Evolutionary conservation across 2,329 filamentous ascomycete species (phyloP).

Genomic region (Coniochaeta hoffmannii): DNA sequence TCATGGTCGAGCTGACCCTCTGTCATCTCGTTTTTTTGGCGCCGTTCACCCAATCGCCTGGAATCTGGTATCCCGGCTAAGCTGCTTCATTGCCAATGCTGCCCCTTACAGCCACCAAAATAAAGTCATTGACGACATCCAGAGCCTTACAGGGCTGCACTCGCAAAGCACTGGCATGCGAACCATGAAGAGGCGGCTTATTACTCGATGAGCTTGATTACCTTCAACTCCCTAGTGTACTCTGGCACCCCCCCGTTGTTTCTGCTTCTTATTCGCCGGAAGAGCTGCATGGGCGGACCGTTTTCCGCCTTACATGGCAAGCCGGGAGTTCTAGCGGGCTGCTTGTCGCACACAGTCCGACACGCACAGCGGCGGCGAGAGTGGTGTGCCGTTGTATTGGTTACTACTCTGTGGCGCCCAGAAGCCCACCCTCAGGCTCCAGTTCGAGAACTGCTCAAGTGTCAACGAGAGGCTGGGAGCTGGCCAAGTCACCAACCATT

Average conservation of each 20-base stretch:
- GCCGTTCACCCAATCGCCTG: not conserved
- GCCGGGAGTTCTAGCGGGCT: slow-evolving; percentile 8
- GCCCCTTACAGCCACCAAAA: not conserved
- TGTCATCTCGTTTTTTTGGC: not conserved
- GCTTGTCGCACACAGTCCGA: not conserved
- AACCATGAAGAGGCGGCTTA: not conserved
- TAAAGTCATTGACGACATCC: too few species aligned
- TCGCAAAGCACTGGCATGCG: not conserved
- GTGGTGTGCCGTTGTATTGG: not conserved
- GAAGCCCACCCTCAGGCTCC: not conserved
- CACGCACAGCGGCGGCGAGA: not conserved
- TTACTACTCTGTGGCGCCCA: not conserved
- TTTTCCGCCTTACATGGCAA: slow-evolving; percentile 26
- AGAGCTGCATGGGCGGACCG: slow-evolving; percentile 27
- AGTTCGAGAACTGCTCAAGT: not conserved
- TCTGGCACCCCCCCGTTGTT: not conserved
- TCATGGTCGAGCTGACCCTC: not conserved
- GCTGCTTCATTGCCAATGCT: not conserved
- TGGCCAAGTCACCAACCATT: slow-evolving; percentile 1
- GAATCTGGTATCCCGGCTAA: not conserved
- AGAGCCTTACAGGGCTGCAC: not conserved
- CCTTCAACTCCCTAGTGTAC: too few species aligned
- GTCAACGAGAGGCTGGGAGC: slow-evolving; percentile 2
- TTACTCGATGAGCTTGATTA: too few species aligned
- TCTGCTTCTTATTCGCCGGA: slow-evolving; percentile 15